Evolutionary conservation across 2,329 filamentous ascomycete species (phyloP).

Genomic region (Fusarium hostae): DNA sequence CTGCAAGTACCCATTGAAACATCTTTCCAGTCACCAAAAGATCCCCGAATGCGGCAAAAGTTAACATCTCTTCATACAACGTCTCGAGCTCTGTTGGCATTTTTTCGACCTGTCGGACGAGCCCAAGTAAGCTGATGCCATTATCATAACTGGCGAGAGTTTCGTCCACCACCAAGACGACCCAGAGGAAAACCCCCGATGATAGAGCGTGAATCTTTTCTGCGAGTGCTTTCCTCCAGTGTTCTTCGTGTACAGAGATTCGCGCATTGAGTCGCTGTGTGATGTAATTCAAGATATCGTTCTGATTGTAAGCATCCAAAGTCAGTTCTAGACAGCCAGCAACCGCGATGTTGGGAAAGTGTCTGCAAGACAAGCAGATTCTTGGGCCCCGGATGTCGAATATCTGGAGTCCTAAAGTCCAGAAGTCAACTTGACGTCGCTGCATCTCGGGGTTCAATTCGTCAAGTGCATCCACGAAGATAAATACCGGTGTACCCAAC

Average conservation of each 20-base stretch:
- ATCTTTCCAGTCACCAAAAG: not conserved
- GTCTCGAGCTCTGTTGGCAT: conserved; percentile 1
- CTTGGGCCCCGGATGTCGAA: not conserved
- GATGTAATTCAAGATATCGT: conserved; percentile 17
- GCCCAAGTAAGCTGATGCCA: not conserved
- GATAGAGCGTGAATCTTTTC: not conserved
- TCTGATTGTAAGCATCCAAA: not conserved
- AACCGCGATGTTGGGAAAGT: conserved; percentile 7
- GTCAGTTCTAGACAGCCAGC: not conserved
- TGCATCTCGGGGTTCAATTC: not conserved
- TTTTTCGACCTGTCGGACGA: not conserved
- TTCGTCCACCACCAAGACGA: conserved; percentile 5
- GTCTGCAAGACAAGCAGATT: conserved; percentile 16
- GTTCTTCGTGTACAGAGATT: not conserved
- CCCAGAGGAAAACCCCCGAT: conserved; percentile 27
- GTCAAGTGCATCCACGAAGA: conserved; percentile 29
- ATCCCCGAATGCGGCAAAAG: not conserved
- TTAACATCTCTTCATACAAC: not conserved
- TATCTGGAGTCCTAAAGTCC: not conserved
- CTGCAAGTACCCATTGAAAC: conserved; percentile 22
- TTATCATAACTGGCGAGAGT: conserved; percentile 8
- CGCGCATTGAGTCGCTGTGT: not conserved
- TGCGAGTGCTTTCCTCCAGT: not conserved
- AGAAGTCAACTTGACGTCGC: not conserved
- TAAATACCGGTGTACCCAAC: not conserved